A percentile compares a stretch with the other conserved stretches of the same genome.
Evolutionary conservation across 1,139 yeast genomes (phyloP).

Genomic region (Yamadazyma buinensis): DNA sequence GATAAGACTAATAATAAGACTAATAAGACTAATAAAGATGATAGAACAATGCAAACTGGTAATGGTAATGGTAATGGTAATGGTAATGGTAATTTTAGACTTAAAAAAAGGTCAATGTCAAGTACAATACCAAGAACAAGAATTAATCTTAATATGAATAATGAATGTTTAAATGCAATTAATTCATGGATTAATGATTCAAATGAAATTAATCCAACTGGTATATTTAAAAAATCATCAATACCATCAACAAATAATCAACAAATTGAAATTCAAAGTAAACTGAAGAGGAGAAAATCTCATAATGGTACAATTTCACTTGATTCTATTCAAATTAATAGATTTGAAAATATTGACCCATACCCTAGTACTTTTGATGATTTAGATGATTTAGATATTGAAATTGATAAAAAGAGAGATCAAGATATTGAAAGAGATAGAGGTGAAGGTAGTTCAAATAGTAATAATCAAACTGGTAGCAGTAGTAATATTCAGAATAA

Average conservation of each 20-base stretch:
- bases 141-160: slow-evolving; percentile 35
- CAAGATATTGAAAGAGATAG: too few species aligned
- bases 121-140: slow-evolving; percentile 8
- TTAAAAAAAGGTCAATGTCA: slow-evolving; percentile 3
- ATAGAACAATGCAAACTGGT: background rate
- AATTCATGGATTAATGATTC: slow-evolving; percentile 30
- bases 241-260: background rate
- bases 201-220: slow-evolving; percentile 25
- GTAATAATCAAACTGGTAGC: too few species aligned
- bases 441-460: too few species aligned
- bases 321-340: too few species aligned
- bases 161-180: slow-evolving; percentile 40
- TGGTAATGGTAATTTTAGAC: too few species aligned
- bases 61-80: background rate
- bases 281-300: background rate
- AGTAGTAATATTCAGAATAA: background rate
- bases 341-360: too few species aligned
- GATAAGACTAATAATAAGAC: background rate
- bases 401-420: too few species aligned
- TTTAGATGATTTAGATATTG: too few species aligned
- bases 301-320: background rate
- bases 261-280: background rate
- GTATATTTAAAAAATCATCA: slow-evolving; percentile 24
- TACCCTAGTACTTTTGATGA: too few species aligned
- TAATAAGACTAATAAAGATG: background rate